These are phyloP conservation scores for Yamadazyma sp. DNA, from an alignment of 805 yeast species.

Conservation along the genomic window DNA sequence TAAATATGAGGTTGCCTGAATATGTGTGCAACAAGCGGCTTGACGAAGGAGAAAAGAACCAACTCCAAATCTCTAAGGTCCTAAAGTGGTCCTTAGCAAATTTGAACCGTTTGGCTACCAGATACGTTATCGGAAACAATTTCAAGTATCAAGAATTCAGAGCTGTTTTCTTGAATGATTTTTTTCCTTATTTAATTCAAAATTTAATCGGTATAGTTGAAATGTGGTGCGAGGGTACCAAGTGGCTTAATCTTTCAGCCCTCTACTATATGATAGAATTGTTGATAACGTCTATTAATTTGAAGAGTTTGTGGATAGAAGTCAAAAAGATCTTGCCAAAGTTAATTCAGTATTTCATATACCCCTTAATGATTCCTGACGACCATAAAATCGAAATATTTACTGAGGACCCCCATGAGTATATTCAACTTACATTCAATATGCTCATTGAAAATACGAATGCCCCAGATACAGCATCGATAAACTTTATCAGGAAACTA, in stretches of 20 bases:
- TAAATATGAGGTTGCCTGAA: slow-evolving; percentile 58
- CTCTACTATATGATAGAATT: slow-evolving; percentile 57
- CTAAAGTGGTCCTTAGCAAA: slow-evolving; percentile 84
- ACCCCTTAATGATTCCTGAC: slow-evolving; percentile 71
- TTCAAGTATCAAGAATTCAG: slow-evolving; percentile 64
- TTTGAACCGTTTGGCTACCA: slow-evolving; percentile 63
- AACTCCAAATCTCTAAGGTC: slow-evolving; percentile 71
- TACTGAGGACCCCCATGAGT: slow-evolving; percentile 87
- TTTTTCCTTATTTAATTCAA: slow-evolving; percentile 71
- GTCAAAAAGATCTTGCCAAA: slow-evolving; percentile 65
- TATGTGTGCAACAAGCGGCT: slow-evolving; percentile 46
- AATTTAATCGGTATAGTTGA: slow-evolving; percentile 67
- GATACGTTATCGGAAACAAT: slow-evolving; percentile 58
- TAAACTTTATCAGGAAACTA: slow-evolving; percentile 68
- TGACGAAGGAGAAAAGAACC: slow-evolving; percentile 40
- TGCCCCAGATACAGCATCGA: slow-evolving; percentile 79
- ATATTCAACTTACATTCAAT: slow-evolving; percentile 66
- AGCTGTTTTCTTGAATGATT: slow-evolving; percentile 49
- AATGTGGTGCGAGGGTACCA: slow-evolving; percentile 61
- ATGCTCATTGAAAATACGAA: slow-evolving; percentile 45
- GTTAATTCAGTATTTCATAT: slow-evolving; percentile 68
- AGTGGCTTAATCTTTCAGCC: slow-evolving; percentile 71
- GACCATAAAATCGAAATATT: slow-evolving; percentile 69
- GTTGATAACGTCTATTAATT: slow-evolving; percentile 56
- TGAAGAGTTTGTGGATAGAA: slow-evolving; percentile 59